Conservation (phyloP, 140 eudicot species). For the Stevia rebaudiana region DNA sequence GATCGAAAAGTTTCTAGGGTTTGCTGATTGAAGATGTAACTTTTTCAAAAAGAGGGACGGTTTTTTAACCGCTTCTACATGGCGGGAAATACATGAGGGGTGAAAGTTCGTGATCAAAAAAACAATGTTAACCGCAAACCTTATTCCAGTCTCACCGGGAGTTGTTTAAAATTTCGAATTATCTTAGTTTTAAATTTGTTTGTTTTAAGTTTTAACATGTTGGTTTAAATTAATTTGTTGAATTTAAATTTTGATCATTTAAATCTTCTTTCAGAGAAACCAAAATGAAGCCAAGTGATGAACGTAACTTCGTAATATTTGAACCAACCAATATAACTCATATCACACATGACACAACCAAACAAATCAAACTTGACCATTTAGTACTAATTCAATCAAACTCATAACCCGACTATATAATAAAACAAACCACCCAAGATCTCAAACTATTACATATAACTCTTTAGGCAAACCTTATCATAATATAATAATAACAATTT, state of each 20-base stretch:
- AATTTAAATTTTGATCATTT: too few species aligned
- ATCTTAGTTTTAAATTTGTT: too few species aligned
- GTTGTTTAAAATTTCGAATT: neutral
- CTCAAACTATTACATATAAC: neutral
- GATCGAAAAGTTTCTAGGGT: slow-evolving; percentile 5
- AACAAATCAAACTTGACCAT: neutral
- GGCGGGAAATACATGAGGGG: slow-evolving; percentile 21
- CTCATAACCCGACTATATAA: too few species aligned
- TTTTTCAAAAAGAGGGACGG: slow-evolving; percentile 18
- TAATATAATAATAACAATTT: neutral
- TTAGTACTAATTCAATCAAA: neutral
- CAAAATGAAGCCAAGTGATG: too few species aligned
- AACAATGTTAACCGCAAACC: neutral
- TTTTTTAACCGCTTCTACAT: slow-evolving; percentile 32
- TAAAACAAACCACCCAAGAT: slow-evolving; percentile 1
- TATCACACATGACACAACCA: neutral
- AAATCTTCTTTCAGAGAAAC: too few species aligned
- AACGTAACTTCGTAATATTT: too few species aligned
- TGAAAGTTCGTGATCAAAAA: neutral
- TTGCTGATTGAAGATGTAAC: neutral
- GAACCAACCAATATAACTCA: too few species aligned
- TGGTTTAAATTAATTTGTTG: too few species aligned
- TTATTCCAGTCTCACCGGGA: neutral
- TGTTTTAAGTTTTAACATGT: too few species aligned
- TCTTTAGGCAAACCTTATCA: neutral